Base-by-base conservation (phyloP, 257 asterid species). In the Solanum neorickii region DNA sequence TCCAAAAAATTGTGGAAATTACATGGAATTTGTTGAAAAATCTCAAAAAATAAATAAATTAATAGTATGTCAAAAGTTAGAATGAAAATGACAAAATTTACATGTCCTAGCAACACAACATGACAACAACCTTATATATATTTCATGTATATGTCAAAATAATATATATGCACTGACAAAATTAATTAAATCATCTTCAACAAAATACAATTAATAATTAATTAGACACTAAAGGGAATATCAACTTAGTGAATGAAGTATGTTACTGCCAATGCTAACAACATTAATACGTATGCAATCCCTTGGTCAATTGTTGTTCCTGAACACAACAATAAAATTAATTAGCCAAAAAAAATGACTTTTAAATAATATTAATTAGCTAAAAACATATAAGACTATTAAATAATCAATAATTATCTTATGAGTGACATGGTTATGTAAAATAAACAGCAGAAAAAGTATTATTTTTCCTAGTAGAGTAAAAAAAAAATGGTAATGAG, bases 271-370 rank as follows among this genome's bases (percentile, higher is more conserved):
- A 93, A 89, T 15, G 97, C 97, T 88, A 92, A 83, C 89, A 92
- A 25, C 97, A 94, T 94, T 86, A 94, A 89, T 11, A 89, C 93
- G 66, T 89, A 94, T 5, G 97, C 95, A 78, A 94, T 92, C 87
- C 95, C 94, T 87, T 94, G 97, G 87, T 94, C 97, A 47, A 95
- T 92, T 33, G 98, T 88, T 15, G 93, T 92, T 88, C 98, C 98
- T 95, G 95, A 76, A 84, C 9, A 69, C 35, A 87, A 74, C 11
- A 29, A 33, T 52, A 35, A 46, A 44, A 72, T 33, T 72, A 72
- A 72, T 72, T 33, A 72, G n/a, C 27, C n/a, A 23, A 60, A 60
- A 60, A 60, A 60, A 23, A 12, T 3, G 6, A 60, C 68, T 9
- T 23, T 62, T 23, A 23, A 62, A 10, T 62, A 39, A 7, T 7